Percentiles rank a stretch among this genome's conserved stretches.
These are phyloP conservation scores for Lactifluus echinatus DNA, from an alignment of 768 basidiomycete genomes.

Conservation along the genomic window DNA sequence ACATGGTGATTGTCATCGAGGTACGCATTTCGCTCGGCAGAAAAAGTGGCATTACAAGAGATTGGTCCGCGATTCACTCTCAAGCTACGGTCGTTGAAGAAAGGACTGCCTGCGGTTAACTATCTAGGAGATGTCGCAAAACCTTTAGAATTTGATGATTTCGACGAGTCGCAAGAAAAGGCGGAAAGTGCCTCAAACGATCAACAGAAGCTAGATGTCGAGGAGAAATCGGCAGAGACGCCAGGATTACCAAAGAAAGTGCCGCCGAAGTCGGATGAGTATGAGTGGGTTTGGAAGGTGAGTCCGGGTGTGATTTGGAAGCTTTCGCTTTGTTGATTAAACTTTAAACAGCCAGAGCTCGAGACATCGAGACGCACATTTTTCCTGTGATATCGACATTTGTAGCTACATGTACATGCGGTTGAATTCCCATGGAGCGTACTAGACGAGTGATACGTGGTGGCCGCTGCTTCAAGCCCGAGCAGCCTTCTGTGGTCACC, in stretches of 20 bases:
- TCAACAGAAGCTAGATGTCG: constrained; percentile 21
- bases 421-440: background rate
- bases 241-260: constrained; percentile 26
- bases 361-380: constrained; percentile 87
- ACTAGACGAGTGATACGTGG: background rate
- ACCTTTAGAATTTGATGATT: constrained; percentile 44
- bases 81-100: constrained; percentile 83
- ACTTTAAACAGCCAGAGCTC: constrained; percentile 65
- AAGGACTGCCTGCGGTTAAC: constrained; percentile 77
- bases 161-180: constrained; percentile 27
- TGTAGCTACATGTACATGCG: background rate
- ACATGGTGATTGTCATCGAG: constrained; percentile 32
- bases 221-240: constrained; percentile 20
- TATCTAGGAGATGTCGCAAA: constrained; percentile 55
- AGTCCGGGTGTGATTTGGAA: constrained; percentile 23
- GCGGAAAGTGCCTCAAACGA: constrained; percentile 23
- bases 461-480: background rate
- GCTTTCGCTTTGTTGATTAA: constrained; percentile 1
- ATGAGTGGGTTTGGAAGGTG: constrained; percentile 89
- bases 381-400: constrained; percentile 48
- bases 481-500: background rate
- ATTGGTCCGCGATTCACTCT: constrained; percentile 97
- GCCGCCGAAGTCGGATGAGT: constrained; percentile 67
- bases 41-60: constrained; percentile 90
- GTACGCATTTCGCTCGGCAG: constrained; percentile 86